A percentile compares a stretch with the other conserved stretches of the same genome.
phyloP scores from a whole-genome alignment of 306 rosid genomes.

The Glycine soja region DNA sequence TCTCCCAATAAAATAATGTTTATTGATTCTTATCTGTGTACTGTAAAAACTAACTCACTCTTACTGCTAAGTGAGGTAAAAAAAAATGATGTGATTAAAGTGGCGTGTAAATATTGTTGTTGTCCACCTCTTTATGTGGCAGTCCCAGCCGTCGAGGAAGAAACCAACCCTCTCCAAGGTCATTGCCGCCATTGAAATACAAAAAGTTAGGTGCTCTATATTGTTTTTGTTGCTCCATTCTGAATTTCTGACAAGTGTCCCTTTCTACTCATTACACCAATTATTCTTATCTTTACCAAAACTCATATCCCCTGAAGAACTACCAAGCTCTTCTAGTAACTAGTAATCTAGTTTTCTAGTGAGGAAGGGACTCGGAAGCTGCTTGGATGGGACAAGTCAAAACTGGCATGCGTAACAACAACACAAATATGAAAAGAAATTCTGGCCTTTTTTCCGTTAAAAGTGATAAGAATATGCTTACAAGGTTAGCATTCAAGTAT shows the following conservation, averaged over 20 bases:
- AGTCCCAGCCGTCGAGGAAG: not conserved
- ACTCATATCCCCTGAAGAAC: conserved; percentile 15
- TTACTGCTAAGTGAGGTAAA: not conserved
- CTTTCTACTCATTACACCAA: not conserved
- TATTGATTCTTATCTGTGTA: no score
- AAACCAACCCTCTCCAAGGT: conserved; percentile 22
- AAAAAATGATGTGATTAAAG: not conserved
- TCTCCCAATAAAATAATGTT: no score
- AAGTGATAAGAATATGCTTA: conserved; percentile 7
- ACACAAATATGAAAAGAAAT: not conserved
- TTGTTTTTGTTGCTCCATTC: conserved; percentile 10
- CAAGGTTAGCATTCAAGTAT: conserved; percentile 16
- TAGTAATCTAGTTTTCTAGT: not conserved
- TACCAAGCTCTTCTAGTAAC: not conserved
- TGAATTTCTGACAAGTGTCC: not conserved
- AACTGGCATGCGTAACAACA: not conserved
- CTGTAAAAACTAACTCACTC: no score
- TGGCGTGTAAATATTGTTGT: not conserved
- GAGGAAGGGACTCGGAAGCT: not conserved
- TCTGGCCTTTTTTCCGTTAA: not conserved
- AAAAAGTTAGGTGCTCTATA: conserved; percentile 27
- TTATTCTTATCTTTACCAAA: conserved; percentile 9
- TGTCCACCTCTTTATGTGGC: conserved; percentile 21
- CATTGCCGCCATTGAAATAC: conserved; percentile 13
- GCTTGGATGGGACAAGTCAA: not conserved